Percentiles rank a stretch among this genome's conserved stretches.
phyloP scores from a whole-genome alignment of 352 stramenopile species.

The Discostella stelligera region DNA sequence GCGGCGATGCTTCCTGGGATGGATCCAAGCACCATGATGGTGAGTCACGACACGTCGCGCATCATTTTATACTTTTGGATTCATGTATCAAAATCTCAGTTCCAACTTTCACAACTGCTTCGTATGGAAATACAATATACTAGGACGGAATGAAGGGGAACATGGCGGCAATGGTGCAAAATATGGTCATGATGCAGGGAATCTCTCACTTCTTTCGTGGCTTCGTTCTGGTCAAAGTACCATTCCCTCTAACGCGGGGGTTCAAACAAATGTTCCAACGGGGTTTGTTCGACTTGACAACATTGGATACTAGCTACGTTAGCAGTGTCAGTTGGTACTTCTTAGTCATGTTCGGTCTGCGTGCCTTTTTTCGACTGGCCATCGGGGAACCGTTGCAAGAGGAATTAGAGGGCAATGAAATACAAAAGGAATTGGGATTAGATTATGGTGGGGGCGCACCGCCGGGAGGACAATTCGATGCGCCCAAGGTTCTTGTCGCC shows the following conservation, averaged over 20 bases:
- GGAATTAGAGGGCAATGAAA: conserved; percentile 53
- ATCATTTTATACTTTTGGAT: too few relatives aligned
- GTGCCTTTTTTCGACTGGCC: conserved; percentile 94
- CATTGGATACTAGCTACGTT: conserved; percentile 97
- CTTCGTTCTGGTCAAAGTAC: conserved; percentile 97
- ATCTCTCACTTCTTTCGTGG: conserved; percentile 98
- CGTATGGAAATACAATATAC: too few relatives aligned
- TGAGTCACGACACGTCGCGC: conserved; percentile 4
- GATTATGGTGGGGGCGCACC: conserved; percentile 25
- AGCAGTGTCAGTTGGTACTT: conserved; percentile 98
- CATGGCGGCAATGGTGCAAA: conserved; percentile 98
- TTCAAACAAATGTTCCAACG: conserved; percentile 98
- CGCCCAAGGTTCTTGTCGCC: conserved; percentile 45
- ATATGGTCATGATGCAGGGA: conserved; percentile 99
- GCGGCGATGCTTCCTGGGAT: conserved; percentile 80
- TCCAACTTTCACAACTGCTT: too few relatives aligned
- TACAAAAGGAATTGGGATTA: conserved; percentile 59
- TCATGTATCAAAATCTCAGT: conserved; percentile 9
- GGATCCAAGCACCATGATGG: conserved; percentile 87
- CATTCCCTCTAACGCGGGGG: conserved; percentile 95
- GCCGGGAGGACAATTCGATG: conserved; percentile 53
- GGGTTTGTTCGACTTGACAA: conserved; percentile 91
- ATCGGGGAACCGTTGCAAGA: conserved; percentile 86
- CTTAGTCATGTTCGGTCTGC: conserved; percentile 98
- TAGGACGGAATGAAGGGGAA: conserved; percentile 97